A percentile compares a stretch with the other conserved stretches of the same genome.
phyloP scores from a whole-genome alignment of 2,329 filamentous ascomycete genomes.

The Aspergillus neoniger region DNA sequence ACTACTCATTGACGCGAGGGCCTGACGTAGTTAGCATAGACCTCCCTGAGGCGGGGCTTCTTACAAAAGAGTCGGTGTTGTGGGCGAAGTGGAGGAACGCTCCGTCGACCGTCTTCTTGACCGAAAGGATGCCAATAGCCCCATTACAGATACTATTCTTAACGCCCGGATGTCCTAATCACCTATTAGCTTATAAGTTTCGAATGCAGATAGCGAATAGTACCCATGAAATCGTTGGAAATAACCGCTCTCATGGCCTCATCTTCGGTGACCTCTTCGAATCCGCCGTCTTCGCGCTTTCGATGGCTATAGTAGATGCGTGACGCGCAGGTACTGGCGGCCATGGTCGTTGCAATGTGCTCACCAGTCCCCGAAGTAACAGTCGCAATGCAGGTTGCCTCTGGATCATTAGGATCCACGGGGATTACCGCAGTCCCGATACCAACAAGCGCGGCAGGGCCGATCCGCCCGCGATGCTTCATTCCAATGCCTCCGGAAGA shows the following conservation, averaged over 20 bases:
- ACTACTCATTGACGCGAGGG: conserved; percentile 84
- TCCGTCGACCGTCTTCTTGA: conserved; percentile 78
- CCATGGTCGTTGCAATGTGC: conserved; percentile 95
- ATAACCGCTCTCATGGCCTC: conserved; percentile 77
- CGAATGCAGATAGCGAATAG: conserved; percentile 10
- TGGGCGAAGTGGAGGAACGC: conserved; percentile 91
- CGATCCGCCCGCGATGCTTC: conserved; percentile 91
- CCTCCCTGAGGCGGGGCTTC: conserved; percentile 17
- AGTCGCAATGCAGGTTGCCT: conserved; percentile 71
- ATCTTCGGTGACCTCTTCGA: conserved; percentile 72
- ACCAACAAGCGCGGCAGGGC: conserved; percentile 88
- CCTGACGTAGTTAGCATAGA: conserved; percentile 44
- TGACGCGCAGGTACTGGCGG: conserved; percentile 81
- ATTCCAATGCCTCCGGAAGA: conserved; percentile 98
- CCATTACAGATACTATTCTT: conserved; percentile 75
- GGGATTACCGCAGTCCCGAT: conserved; percentile 91
- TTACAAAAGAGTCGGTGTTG: conserved; percentile 81
- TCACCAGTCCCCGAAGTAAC: conserved; percentile 95
- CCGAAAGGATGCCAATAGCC: conserved; percentile 85
- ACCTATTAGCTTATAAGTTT: conserved; percentile 4
- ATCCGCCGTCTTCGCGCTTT: conserved; percentile 61
- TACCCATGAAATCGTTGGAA: conserved; percentile 83
- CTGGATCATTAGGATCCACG: conserved; percentile 67
- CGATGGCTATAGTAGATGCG: conserved; percentile 72
- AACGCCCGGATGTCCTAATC: conserved; percentile 75